Conservation (phyloP, 1,284 basidiomycete genomes). For the Schizophyllum commune region DNA sequence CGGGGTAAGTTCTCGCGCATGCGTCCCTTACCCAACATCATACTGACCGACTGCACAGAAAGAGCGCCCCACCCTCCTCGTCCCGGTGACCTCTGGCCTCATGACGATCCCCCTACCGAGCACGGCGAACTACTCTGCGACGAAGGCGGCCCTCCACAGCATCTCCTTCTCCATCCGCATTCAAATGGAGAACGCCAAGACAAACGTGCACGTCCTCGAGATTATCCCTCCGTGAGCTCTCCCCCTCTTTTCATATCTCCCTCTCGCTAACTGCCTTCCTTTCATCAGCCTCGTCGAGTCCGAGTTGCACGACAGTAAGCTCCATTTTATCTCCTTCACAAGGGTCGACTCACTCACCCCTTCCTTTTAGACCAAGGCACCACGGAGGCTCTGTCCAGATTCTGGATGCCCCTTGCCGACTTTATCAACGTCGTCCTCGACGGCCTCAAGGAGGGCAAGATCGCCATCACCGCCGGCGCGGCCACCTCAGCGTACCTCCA, state of each 20-base stretch:
- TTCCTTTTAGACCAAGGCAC: constrained; percentile 52
- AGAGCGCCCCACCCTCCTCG: constrained; percentile 40
- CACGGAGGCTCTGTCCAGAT: constrained; percentile 36
- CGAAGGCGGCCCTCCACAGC: constrained; percentile 57
- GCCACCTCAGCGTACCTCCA: constrained; percentile 2
- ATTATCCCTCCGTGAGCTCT: constrained; percentile 52
- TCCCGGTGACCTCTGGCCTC: constrained; percentile 47
- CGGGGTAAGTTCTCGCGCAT: constrained; percentile 27
- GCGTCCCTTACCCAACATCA: constrained; percentile 10
- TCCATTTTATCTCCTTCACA: too few species aligned
- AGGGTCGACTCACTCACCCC: too few species aligned
- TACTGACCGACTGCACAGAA: constrained; percentile 15
- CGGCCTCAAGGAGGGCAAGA: constrained; percentile 39
- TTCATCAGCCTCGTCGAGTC: constrained; percentile 48
- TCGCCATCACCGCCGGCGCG: constrained; percentile 28
- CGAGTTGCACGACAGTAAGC: constrained; percentile 56
- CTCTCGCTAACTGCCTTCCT: constrained; percentile 1
- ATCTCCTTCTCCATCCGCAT: constrained; percentile 40
- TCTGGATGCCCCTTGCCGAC: constrained; percentile 54
- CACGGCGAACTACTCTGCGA: constrained; percentile 47
- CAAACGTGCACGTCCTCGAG: constrained; percentile 50
- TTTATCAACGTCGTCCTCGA: constrained; percentile 40
- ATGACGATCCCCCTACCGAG: constrained; percentile 35
- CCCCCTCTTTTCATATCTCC: not conserved
- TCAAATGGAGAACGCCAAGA: constrained; percentile 33